Base-by-base conservation (phyloP, 1,284 basidiomycete genomes). In the Rhizoctonia solani region DNA sequence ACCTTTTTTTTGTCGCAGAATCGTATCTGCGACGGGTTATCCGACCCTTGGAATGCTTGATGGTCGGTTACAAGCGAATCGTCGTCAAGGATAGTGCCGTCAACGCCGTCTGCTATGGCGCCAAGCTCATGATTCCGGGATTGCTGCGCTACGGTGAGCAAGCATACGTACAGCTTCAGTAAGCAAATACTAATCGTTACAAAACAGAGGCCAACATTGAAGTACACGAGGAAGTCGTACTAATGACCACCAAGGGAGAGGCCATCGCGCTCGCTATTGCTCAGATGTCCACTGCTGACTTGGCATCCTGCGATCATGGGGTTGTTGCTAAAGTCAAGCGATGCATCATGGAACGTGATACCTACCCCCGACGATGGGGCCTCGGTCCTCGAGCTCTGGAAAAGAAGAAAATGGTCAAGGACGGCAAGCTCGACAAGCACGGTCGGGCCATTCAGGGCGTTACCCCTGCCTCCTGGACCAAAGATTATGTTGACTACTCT, bases 161-260 rank as follows among this genome's bases (percentile, higher is more conserved):
- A 42, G 19, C 47, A 44, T 56, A 21, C 23, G 13, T 42, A 37
- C 25, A 42, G 1, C 11, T 55, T 32, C 29, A 32, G 27, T 63
- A 16, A 6, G 6, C 11, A 46, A 6, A 9, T 19, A 9, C 19
- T 11, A 9, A 46, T 6, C 19, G 13, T 49, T 34, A 4, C 23
- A 34, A 29, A 41, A 54, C 46, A 73, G 95, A 99, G 79, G 87
- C 89, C 50, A 95, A 96, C 76, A 99, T 99, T 72, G 88, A 94
- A 74, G 80, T 98, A 58, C 86, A 96, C 77, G 97, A 99, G 79
- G 97, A 99, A 79, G 91, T 99, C 54, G 96, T 99, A 52, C 82
- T 99, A 71, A 99, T 99, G 95, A 99, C 97, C 66, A 99, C 97
- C 53, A 99, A 99, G 83, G 97, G 95, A 72, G 97, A 99, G 79